A percentile compares a stretch with the other conserved stretches of the same genome.
These are phyloP conservation scores for Cercospora sp. DNA, from an alignment of 2,329 filamentous ascomycete species.

Conservation along the genomic window DNA sequence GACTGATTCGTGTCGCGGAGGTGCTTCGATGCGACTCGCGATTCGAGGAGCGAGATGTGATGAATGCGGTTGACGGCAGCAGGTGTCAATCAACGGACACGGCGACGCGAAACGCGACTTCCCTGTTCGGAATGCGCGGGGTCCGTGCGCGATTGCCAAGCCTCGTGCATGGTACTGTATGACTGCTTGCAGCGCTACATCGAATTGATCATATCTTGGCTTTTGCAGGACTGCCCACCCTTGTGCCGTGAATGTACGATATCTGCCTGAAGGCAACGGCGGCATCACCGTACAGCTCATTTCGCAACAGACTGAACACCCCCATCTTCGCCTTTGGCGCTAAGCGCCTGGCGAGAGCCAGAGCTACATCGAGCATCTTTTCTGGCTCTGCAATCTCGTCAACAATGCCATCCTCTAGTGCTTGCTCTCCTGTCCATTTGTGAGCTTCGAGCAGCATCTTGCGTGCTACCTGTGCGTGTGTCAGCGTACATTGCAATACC, in stretches of 20 bases:
- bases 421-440: constrained; percentile 55
- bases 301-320: constrained; percentile 54
- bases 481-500: background rate
- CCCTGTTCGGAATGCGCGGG: background rate
- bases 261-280: constrained; percentile 53
- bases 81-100: background rate
- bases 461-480: constrained; percentile 43
- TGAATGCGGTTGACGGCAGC: background rate
- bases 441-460: constrained; percentile 60
- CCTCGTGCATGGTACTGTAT: background rate
- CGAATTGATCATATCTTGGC: constrained; percentile 47
- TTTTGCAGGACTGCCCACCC: constrained; percentile 47
- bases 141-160: background rate
- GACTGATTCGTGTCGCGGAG: background rate
- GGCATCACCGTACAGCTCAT: constrained; percentile 57
- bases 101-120: constrained; percentile 4
- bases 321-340: constrained; percentile 49
- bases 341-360: constrained; percentile 48
- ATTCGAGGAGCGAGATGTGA: background rate
- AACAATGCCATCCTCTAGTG: constrained; percentile 55
- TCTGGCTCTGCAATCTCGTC: constrained; percentile 53
- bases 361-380: constrained; percentile 50
- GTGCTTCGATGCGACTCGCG: background rate
- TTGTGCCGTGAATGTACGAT: constrained; percentile 55
- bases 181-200: background rate